phyloP scores from a whole-genome alignment of 2,329 filamentous ascomycete genomes.

The Epichloe coenophiala region DNA sequence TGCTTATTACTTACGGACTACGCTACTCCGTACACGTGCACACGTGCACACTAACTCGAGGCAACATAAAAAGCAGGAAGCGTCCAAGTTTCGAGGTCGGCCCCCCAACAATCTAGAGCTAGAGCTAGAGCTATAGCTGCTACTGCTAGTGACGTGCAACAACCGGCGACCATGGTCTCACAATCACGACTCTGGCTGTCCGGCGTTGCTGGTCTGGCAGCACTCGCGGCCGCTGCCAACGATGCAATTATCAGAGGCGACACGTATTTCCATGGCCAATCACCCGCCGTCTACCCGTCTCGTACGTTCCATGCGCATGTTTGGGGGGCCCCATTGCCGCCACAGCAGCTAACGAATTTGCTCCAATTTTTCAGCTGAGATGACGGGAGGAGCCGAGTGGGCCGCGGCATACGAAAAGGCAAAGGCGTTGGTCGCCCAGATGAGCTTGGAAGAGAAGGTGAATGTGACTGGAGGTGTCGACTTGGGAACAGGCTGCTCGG shows the following conservation, averaged over 20 bases:
- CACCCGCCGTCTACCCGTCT: constrained; percentile 36
- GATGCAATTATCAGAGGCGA: constrained; percentile 23
- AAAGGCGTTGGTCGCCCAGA: constrained; percentile 50
- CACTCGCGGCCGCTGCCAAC: constrained; percentile 2
- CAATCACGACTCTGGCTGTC: background rate
- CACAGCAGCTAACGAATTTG: background rate
- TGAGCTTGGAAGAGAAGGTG: constrained; percentile 70
- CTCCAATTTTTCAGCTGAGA: constrained; percentile 21
- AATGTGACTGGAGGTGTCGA: constrained; percentile 59
- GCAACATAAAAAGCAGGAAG: too few species aligned
- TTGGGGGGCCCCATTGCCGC: background rate
- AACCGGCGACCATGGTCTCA: background rate
- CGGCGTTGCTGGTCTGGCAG: constrained; percentile 3
- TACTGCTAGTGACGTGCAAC: too few species aligned
- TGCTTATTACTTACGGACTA: too few species aligned
- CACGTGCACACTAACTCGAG: too few species aligned
- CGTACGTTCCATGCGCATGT: constrained; percentile 22
- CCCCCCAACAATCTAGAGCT: too few species aligned
- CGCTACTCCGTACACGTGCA: too few species aligned
- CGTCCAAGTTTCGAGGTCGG: too few species aligned
- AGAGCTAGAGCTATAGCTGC: too few species aligned
- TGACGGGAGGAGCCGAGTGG: constrained; percentile 49
- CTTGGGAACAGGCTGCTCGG: constrained; percentile 34
- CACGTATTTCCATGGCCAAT: constrained; percentile 34
- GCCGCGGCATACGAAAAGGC: constrained; percentile 53